These are phyloP conservation scores for Eugenia klotzschiana DNA, from an alignment of 441 rosid genomes.

Conservation along the genomic window DNA sequence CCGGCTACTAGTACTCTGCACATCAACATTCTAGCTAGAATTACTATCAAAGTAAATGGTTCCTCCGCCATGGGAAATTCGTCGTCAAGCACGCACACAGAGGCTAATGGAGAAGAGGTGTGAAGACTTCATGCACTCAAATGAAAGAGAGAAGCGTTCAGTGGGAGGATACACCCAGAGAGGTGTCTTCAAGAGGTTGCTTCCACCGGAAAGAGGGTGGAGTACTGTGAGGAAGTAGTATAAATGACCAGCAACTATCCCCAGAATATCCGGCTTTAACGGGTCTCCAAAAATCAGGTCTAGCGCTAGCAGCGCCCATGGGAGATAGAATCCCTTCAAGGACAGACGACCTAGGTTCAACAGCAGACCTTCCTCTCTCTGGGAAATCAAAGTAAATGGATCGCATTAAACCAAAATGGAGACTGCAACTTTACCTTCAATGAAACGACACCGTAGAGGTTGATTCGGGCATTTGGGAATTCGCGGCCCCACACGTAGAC, in stretches of 20 bases:
- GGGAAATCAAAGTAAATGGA: neutral
- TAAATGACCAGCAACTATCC: constrained; percentile 49
- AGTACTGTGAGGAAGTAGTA: constrained; percentile 50
- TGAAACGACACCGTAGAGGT: constrained; percentile 39
- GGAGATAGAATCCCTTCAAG: constrained; percentile 47
- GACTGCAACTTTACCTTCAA: constrained; percentile 25
- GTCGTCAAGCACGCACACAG: neutral
- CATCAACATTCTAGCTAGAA: neutral
- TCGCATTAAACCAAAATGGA: neutral
- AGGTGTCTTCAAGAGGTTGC: constrained; percentile 37
- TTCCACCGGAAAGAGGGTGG: constrained; percentile 53
- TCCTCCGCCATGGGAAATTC: neutral
- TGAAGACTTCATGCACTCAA: neutral
- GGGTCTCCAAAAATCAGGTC: constrained; percentile 40
- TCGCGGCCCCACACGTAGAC: constrained; percentile 49
- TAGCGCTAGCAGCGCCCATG: constrained; percentile 53
- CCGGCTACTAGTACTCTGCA: neutral
- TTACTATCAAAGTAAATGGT: neutral
- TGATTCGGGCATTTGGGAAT: constrained; percentile 40
- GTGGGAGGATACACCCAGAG: constrained; percentile 49
- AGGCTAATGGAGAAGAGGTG: neutral
- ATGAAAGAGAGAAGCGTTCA: neutral
- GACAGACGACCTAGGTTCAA: neutral
- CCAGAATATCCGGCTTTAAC: constrained; percentile 46
- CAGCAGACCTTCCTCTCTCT: neutral